Evolutionary conservation across 768 basidiomycete genomes (phyloP), one percentile per base, ranked within the genome.

Genomic region (Russula abietina): DNA sequence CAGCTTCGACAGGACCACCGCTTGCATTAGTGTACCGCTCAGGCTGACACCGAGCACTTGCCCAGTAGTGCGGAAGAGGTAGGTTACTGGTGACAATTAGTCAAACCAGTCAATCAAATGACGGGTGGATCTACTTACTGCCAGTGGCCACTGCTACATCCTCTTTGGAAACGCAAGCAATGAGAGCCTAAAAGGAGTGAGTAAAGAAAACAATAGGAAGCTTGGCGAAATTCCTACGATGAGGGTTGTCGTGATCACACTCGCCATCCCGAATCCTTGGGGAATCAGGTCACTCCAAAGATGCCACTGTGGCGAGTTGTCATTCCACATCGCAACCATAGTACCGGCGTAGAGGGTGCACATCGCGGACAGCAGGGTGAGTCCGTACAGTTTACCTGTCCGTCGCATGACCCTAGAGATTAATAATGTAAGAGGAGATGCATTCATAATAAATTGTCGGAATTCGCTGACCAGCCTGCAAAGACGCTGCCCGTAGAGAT

Each of bases 1-100:
- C 59, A 99, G 77, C 70, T 90, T 84, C 53, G 77, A 73, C 32
- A 86, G 75, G 45, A 99, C 79, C 39, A 96, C 80, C 6, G 83
- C 81, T 74, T 99, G 96, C 36, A 95, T 76, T 30, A 98, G 73
- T 0, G 92, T 88, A 24, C 93, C 91, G 68, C 86, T 87, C 51
- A 95, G 77, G 69, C 91, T 90, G 58, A 99, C 96, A 39, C 96
- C 97, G 59, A 98, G 80, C 26, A 97, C 97, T 77, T 98, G 96
- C 3, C 95, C 95, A 19, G 91, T 89, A 9, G 93, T 94, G 66
- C 95, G 80, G 79, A 95, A 96, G 52, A 97, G 79, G 74, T 98
- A 98, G 36, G 90, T 91, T 69, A 95, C 93, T 96, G 68, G 19
- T 11, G 41, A 55, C 8, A 36, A n/a, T 61, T 36, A n/a, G n/a